Conservation (phyloP, 2,329 filamentous ascomycete genomes). For the Stromatinia cepivora region DNA sequence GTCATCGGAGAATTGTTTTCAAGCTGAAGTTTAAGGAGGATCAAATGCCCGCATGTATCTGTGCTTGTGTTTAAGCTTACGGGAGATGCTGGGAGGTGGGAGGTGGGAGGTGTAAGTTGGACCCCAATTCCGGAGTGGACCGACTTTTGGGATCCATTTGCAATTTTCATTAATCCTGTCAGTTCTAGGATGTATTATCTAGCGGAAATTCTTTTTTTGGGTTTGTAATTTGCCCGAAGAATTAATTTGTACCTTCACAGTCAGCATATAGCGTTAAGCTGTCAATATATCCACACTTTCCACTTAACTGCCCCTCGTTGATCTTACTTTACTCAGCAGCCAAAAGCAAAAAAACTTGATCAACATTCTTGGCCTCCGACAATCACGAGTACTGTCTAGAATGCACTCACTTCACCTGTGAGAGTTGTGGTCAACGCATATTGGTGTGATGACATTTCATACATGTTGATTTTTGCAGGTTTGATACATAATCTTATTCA, state of each 20-base stretch:
- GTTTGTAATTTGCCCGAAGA: background rate
- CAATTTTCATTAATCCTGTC: constrained; percentile 15
- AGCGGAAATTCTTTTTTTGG: background rate
- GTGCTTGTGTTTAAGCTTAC: constrained; percentile 17
- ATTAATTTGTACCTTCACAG: background rate
- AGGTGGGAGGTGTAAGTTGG: constrained; percentile 4
- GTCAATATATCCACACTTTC: background rate
- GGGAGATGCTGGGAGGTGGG: constrained; percentile 8
- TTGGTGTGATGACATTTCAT: background rate
- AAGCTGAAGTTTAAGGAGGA: constrained; percentile 9
- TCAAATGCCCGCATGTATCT: constrained; percentile 2
- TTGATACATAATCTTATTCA: constrained; percentile 1
- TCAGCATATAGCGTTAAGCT: background rate
- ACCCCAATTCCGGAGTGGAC: constrained; percentile 16
- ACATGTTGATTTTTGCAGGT: background rate
- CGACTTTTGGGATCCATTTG: background rate
- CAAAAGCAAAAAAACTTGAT: background rate
- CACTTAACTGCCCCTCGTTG: background rate
- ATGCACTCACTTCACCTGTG: background rate
- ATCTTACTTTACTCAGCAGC: constrained; percentile 11
- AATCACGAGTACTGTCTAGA: background rate
- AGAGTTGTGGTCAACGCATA: background rate
- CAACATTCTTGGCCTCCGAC: background rate
- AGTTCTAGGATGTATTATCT: background rate
- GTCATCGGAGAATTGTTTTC: background rate